Conservation (phyloP, 345 rosid species). For the Populus pruinosa region DNA sequence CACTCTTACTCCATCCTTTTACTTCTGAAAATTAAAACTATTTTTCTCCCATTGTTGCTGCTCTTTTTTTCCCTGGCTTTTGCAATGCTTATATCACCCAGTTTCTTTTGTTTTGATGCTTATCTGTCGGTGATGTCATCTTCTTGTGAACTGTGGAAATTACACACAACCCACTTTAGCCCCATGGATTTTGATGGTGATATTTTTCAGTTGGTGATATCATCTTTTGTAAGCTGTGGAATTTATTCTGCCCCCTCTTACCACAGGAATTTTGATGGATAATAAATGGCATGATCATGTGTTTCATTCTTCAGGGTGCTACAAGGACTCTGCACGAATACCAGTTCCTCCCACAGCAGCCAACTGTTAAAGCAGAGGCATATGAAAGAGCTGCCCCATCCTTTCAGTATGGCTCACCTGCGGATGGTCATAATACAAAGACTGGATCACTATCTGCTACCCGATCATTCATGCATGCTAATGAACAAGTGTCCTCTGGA, state of each 20-base stretch:
- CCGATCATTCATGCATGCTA: slow-evolving; percentile 31
- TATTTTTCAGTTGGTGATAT: background rate
- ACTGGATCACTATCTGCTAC: slow-evolving; percentile 33
- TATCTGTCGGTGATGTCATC: too few species aligned
- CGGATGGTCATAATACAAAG: slow-evolving; percentile 40
- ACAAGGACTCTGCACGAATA: slow-evolving; percentile 69
- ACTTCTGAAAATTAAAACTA: background rate
- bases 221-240: background rate
- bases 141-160: too few species aligned
- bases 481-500: slow-evolving; percentile 38
- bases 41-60: background rate
- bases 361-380: slow-evolving; percentile 57
- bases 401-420: slow-evolving; percentile 39
- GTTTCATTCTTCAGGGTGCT: slow-evolving; percentile 35
- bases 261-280: background rate
- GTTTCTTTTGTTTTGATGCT: too few species aligned
- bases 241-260: background rate
- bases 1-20: background rate
- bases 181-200: background rate
- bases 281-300: background rate
- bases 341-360: slow-evolving; percentile 84
- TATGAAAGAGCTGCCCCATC: slow-evolving; percentile 50
- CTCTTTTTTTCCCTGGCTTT: too few species aligned
- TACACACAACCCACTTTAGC: too few species aligned
- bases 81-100: too few species aligned